A percentile compares a stretch with the other conserved stretches of the same genome.
Evolutionary conservation across 352 stramenopile species (phyloP).

Genomic region (Pythium sp.): DNA sequence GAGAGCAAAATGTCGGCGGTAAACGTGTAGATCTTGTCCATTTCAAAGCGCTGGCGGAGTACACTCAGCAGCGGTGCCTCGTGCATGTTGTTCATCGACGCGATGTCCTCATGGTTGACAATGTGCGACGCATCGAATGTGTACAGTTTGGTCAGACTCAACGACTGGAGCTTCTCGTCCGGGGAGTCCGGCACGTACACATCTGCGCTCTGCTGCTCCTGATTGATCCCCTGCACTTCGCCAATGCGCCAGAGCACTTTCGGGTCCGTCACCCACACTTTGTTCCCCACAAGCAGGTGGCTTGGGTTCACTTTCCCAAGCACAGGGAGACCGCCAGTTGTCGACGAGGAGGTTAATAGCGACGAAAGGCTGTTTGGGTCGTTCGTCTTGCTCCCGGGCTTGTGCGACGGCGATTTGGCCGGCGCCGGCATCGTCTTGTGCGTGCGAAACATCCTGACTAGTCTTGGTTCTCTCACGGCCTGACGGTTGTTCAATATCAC

Average conservation of each 20-base stretch:
- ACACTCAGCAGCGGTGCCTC: constrained; percentile 80
- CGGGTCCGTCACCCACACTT: constrained; percentile 77
- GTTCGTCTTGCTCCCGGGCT: constrained; percentile 13
- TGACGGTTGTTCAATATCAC: background rate
- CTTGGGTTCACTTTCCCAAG: constrained; percentile 51
- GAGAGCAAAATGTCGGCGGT: constrained; percentile 82
- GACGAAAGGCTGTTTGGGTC: constrained; percentile 10
- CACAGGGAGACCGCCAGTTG: constrained; percentile 12
- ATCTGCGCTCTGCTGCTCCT: constrained; percentile 45
- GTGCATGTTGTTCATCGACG: constrained; percentile 90
- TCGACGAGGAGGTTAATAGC: background rate
- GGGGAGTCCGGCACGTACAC: constrained; percentile 59
- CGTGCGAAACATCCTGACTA: constrained; percentile 11
- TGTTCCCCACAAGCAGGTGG: constrained; percentile 46
- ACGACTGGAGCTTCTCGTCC: constrained; percentile 57
- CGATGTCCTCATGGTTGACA: constrained; percentile 81
- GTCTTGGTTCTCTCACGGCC: background rate
- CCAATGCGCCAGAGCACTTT: constrained; percentile 80
- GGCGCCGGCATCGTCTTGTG: constrained; percentile 16
- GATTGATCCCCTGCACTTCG: constrained; percentile 54
- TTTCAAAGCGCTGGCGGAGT: constrained; percentile 75
- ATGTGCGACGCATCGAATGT: constrained; percentile 84
- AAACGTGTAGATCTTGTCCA: constrained; percentile 86
- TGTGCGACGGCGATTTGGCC: constrained; percentile 13
- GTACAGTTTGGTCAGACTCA: constrained; percentile 54